A percentile compares a stretch with the other conserved stretches of the same genome.
Conservation (phyloP, 768 basidiomycete species). For the Russula abietina region DNA sequence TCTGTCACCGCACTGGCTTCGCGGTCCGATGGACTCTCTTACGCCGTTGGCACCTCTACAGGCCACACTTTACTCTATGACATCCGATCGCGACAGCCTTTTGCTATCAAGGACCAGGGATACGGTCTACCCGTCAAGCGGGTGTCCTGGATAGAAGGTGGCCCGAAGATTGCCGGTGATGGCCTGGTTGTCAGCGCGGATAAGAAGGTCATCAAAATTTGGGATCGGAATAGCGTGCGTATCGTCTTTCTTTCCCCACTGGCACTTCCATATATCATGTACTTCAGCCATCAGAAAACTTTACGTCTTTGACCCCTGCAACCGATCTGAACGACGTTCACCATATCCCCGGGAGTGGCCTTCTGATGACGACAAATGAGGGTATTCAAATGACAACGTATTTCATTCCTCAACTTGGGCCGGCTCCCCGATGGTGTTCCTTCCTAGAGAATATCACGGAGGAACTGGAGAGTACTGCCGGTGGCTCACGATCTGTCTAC, state of each 20-base stretch:
- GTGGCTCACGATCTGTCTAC: slow-evolving; percentile 60
- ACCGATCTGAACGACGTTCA: slow-evolving; percentile 87
- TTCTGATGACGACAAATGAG: slow-evolving; percentile 91
- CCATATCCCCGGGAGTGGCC: slow-evolving; percentile 81
- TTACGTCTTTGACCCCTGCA: slow-evolving; percentile 87
- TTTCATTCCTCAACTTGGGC: slow-evolving; percentile 93
- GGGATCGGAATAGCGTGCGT: slow-evolving; percentile 79
- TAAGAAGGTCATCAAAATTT: slow-evolving; percentile 95
- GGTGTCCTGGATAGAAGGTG: slow-evolving; percentile 86
- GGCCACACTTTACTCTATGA: slow-evolving; percentile 95
- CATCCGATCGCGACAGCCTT: slow-evolving; percentile 75
- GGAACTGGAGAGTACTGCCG: slow-evolving; percentile 89
- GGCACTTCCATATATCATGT: slow-evolving; percentile 7
- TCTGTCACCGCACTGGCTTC: slow-evolving; percentile 83
- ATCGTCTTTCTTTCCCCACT: slow-evolving; percentile 36
- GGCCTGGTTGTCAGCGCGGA: slow-evolving; percentile 90
- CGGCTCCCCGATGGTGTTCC: slow-evolving; percentile 93
- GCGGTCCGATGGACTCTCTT: slow-evolving; percentile 81
- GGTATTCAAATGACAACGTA: slow-evolving; percentile 94
- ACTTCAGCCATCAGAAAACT: slow-evolving; percentile 74
- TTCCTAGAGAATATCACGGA: slow-evolving; percentile 99
- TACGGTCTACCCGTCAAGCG: slow-evolving; percentile 87
- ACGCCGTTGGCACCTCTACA: slow-evolving; percentile 91
- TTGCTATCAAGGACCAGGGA: slow-evolving; percentile 92
- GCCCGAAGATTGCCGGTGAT: slow-evolving; percentile 75